Conservation (phyloP, 495 filamentous ascomycete genomes). For the Penicillium verhagenii region DNA sequence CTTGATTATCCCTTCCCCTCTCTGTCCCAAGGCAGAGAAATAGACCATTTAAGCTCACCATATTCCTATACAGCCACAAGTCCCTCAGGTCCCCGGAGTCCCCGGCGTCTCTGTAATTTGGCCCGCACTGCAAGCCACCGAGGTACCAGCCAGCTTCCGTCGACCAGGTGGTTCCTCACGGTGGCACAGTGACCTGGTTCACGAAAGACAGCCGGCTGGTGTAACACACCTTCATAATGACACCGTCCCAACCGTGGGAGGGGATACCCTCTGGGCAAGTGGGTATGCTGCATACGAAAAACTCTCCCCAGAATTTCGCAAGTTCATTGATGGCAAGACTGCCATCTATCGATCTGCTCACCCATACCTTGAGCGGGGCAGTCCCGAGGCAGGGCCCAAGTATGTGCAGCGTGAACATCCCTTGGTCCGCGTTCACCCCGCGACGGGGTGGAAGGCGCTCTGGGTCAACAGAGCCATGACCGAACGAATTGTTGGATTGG, state of each 20-base stretch:
- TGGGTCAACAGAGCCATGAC: slow-evolving; percentile 71
- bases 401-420: slow-evolving; percentile 65
- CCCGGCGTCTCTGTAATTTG: slow-evolving; percentile 65
- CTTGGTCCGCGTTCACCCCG: slow-evolving; percentile 68
- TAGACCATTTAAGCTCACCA: background rate
- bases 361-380: slow-evolving; percentile 62
- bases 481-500: slow-evolving; percentile 60
- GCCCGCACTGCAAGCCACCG: slow-evolving; percentile 61
- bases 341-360: slow-evolving; percentile 68
- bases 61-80: slow-evolving; percentile 55
- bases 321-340: slow-evolving; percentile 65
- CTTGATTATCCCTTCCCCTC: too few relatives aligned
- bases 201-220: slow-evolving; percentile 68
- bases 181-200: slow-evolving; percentile 72
- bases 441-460: slow-evolving; percentile 67
- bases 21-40: slow-evolving; percentile 12
- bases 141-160: slow-evolving; percentile 56
- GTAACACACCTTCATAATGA: slow-evolving; percentile 69
- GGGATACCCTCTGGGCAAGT: slow-evolving; percentile 71
- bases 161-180: slow-evolving; percentile 61
- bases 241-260: slow-evolving; percentile 62
- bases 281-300: slow-evolving; percentile 72
- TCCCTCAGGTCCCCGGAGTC: slow-evolving; percentile 65
- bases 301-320: slow-evolving; percentile 65
- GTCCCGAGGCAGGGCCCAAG: slow-evolving; percentile 60